A percentile compares a stretch with the other conserved stretches of the same genome.
Conservation (phyloP, 257 asterid species). For the Cynanchum wilfordii region DNA sequence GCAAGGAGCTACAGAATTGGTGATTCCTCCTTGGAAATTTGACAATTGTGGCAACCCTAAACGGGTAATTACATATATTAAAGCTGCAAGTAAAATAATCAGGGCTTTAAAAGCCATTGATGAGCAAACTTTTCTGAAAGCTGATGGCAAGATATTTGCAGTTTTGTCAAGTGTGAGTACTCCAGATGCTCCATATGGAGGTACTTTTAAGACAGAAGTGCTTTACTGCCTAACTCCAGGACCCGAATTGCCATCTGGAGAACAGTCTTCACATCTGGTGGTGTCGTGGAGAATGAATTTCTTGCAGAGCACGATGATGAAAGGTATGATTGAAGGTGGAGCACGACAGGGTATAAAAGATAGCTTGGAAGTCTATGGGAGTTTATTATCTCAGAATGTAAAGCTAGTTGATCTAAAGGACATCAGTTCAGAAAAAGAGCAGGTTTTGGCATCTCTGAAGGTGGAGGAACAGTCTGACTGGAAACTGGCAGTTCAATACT, state of each 20-base stretch:
- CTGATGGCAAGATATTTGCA: slow-evolving; percentile 67
- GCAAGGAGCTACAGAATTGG: slow-evolving; percentile 74
- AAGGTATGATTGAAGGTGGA: slow-evolving; percentile 91
- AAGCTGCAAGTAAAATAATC: slow-evolving; percentile 76
- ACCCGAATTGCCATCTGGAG: slow-evolving; percentile 86
- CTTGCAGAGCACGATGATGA: slow-evolving; percentile 89
- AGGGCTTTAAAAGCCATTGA: slow-evolving; percentile 82
- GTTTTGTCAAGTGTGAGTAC: slow-evolving; percentile 69
- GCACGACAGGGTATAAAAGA: slow-evolving; percentile 90
- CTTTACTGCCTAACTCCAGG: slow-evolving; percentile 82
- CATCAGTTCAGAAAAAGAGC: slow-evolving; percentile 80
- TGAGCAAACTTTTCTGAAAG: slow-evolving; percentile 80
- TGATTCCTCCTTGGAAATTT: slow-evolving; percentile 72
- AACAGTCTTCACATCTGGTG: slow-evolving; percentile 60
- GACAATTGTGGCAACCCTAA: slow-evolving; percentile 54
- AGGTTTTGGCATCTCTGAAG: slow-evolving; percentile 77
- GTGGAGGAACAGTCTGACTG: slow-evolving; percentile 72
- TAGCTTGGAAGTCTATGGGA: slow-evolving; percentile 69
- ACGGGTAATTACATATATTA: slow-evolving; percentile 56
- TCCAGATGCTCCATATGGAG: slow-evolving; percentile 95
- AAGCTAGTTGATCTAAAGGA: slow-evolving; percentile 73
- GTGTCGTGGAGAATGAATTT: slow-evolving; percentile 92
- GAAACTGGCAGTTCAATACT: slow-evolving; percentile 84
- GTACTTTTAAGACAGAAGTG: slow-evolving; percentile 66
- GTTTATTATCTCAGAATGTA: slow-evolving; percentile 58